phyloP scores from a whole-genome alignment of 106 monocot genomes.

The Cymbidium sinense region DNA sequence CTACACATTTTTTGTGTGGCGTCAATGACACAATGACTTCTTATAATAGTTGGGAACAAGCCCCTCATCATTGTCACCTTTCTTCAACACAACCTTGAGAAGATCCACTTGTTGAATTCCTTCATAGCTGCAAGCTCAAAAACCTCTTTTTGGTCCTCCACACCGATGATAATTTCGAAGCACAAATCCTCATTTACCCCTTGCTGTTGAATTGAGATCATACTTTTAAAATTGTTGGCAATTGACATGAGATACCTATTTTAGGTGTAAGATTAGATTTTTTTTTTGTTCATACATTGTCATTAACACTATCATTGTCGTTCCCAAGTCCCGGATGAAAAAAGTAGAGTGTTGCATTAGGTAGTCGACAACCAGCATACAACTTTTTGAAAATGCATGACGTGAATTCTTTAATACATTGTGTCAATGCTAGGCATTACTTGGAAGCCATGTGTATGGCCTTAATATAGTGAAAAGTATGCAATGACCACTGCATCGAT shows the following conservation, averaged over 20 bases:
- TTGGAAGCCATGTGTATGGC: too few species aligned
- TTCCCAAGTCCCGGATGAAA: too few species aligned
- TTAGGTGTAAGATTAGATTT: background rate
- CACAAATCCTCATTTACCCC: constrained; percentile 40
- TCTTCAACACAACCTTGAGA: constrained; percentile 62
- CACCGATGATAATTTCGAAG: constrained; percentile 45
- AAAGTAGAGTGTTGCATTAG: too few species aligned
- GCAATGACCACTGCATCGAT: too few species aligned
- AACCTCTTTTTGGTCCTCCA: constrained; percentile 41
- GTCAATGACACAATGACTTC: too few species aligned
- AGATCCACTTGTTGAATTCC: constrained; percentile 68
- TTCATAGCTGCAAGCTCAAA: constrained; percentile 43
- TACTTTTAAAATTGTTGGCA: background rate
- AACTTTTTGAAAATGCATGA: too few species aligned
- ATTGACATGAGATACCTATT: background rate
- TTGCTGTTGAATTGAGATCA: constrained; percentile 7
- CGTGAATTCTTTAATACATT: too few species aligned
- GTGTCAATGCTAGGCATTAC: too few species aligned
- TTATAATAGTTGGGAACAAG: too few species aligned
- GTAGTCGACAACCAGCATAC: too few species aligned
- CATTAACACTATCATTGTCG: background rate
- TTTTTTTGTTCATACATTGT: background rate
- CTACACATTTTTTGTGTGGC: too few species aligned
- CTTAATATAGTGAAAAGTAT: too few species aligned
- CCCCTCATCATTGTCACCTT: constrained; percentile 44